Conservation (phyloP, 202 grass and related monocot species). For the Carex arenaria region DNA sequence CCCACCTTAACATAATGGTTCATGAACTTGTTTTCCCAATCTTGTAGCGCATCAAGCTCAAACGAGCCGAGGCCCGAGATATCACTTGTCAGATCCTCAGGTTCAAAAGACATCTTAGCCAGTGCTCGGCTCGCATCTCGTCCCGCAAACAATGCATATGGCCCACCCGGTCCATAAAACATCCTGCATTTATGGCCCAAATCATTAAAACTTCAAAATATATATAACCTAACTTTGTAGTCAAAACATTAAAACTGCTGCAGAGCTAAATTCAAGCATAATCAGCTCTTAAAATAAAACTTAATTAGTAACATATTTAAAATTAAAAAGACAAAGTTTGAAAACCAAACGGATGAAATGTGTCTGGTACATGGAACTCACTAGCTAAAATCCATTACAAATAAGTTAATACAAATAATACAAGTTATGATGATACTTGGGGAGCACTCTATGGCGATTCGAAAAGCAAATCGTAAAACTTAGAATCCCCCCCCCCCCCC, state of each 20-base stretch:
- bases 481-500: too few relatives aligned
- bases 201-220: not conserved
- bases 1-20: slow-evolving; percentile 85
- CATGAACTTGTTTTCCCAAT: slow-evolving; percentile 98
- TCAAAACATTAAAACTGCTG: not conserved
- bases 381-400: not conserved
- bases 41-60: slow-evolving; percentile 72
- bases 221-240: not conserved
- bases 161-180: slow-evolving; percentile 94
- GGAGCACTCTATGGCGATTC: too few relatives aligned
- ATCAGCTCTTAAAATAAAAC: not conserved
- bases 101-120: slow-evolving; percentile 92
- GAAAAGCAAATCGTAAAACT: too few relatives aligned
- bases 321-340: not conserved
- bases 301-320: not conserved
- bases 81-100: slow-evolving; percentile 62
- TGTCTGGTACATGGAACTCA: not conserved
- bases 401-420: not conserved
- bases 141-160: slow-evolving; percentile 77
- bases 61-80: slow-evolving; percentile 76
- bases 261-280: not conserved
- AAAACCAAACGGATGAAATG: not conserved
- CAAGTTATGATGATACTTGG: not conserved
- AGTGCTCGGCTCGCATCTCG: slow-evolving; percentile 89
- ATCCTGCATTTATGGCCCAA: slow-evolving; percentile 34